These are phyloP conservation scores for Chondrus crispus DNA, from an alignment of 23 red algal species.

Conservation along the genomic window DNA sequence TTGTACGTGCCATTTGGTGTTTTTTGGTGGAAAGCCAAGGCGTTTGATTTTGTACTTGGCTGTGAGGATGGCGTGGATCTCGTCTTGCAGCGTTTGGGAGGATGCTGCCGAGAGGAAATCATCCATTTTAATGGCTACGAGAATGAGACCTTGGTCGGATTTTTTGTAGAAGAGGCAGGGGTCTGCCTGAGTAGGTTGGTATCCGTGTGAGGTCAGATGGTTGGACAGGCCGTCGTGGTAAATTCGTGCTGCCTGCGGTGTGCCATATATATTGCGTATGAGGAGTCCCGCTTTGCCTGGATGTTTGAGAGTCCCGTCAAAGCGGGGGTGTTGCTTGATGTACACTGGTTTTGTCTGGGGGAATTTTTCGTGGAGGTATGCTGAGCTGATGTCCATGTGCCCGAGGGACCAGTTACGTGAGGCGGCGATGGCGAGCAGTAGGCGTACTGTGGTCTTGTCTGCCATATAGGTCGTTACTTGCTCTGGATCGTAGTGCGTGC, in stretches of 20 bases:
- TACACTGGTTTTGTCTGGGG: not conserved
- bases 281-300: not conserved
- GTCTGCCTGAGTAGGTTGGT: not conserved
- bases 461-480: not conserved
- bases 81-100: too few species aligned
- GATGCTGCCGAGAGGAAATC: too few species aligned
- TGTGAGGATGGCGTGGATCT: too few species aligned
- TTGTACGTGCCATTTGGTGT: too few species aligned
- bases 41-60: too few species aligned
- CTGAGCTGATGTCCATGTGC: not conserved
- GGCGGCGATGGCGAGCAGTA: not conserved
- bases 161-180: not conserved
- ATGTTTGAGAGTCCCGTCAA: not conserved
- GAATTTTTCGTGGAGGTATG: not conserved
- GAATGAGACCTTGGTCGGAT: too few species aligned
- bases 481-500: not conserved
- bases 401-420: not conserved
- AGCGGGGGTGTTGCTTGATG: not conserved
- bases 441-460: not conserved
- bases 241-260: not conserved
- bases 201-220: not conserved
- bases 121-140: too few species aligned
- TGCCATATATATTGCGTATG: not conserved
- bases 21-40: too few species aligned
- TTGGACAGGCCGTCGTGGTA: not conserved